Evolutionary conservation across 2,329 filamentous ascomycete genomes (phyloP), one percentile per base, ranked within the genome.

Genomic region (Gnomoniopsis smithogilvyi): DNA sequence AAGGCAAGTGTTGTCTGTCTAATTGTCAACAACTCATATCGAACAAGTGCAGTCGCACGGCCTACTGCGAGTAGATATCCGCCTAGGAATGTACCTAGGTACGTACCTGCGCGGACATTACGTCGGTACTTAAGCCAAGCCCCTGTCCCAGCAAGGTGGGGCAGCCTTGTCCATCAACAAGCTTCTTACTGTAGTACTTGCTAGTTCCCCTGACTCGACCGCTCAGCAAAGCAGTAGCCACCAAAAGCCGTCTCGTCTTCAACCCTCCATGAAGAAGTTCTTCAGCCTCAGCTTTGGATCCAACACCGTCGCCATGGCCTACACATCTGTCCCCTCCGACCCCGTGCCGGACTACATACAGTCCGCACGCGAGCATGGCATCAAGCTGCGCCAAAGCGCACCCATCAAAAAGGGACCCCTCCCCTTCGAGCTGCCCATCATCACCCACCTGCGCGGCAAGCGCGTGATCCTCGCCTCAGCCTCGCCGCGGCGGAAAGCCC

Each of bases 401-500:
- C 74, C 76, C n/a, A 65, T 74, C 53, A 76, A 74, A 55, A 78
- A 78, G 56, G 79, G 79, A 15, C 85, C 86, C 8, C 79, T 84
- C 47, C 90, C 90, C 1, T 84, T 98, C 62, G 83, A 91, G 62
- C 81, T 98, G 19, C 93, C 94, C 17, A 87, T 92, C 58, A 78
- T 99, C 60, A 84, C 84, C 67, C 80, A 88, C 68, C 84, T 99
- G 64, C 87, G 89, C 68, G 83, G 83, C 56, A 91, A 90, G 73
- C 83, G 94, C 64, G 86, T 96, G 6, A 90, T 99, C 65, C 87
- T 99, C 30, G 95, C 95, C 54, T 97, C 93, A 2, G 86, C 90
- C 21, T 97, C 93, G 1, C 95, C 95, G 0, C 83, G 95, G 48
- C 84, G 95, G 56, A 90, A 88, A 73, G 88, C 91, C 64, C 85